Evolutionary conservation across 2,329 filamentous ascomycete genomes (phyloP), one percentile per base, ranked within the genome.

Genomic region (Beauveria pseudobassiana): DNA sequence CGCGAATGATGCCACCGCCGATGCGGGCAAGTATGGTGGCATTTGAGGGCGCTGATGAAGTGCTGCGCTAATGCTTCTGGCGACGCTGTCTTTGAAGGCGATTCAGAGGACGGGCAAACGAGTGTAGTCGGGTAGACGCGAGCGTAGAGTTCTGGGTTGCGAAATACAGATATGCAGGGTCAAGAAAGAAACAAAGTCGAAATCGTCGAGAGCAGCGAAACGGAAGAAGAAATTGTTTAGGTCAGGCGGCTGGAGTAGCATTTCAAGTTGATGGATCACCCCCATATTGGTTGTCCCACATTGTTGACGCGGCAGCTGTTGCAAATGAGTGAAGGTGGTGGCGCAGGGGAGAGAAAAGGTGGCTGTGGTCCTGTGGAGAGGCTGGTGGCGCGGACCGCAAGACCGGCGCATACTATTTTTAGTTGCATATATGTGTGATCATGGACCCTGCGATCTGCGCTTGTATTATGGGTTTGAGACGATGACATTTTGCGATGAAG

Each of bases 221-320:
- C 34, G 34, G 9, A 58, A 49, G 30, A 12, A 20, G 42, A n/a
- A 26, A 26, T 30, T 30, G 57, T 48, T 22, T 4, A 60, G 34
- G 40, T 60, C 49, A 53, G 49, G 58, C 58, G 58, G 58, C 58
- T 60, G 49, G 58, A n/a, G 48, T 20, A 60, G 49, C 40, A 40
- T 53, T 48, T 48, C 49, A 46, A 22, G 26, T 20, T 20, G 28
- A 57, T 38, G 46, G 30, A 34, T 34, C 30, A 5, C 12, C 30
- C 30, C 28, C 45, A 12, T 34, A 40, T 50, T 22, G 18, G 8
- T 42, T 18, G 56, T 59, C 56, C 46, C 48, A 51, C 56, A 42
- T 16, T 52, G 48, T 53, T 60, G 58, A 60, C 58, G 58, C 58
- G 58, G 58, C 58, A 60, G 49, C 40, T 38, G 58, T 24, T 38